phyloP scores from a whole-genome alignment of 805 yeast genomes.

The Alloascoidea africana region DNA sequence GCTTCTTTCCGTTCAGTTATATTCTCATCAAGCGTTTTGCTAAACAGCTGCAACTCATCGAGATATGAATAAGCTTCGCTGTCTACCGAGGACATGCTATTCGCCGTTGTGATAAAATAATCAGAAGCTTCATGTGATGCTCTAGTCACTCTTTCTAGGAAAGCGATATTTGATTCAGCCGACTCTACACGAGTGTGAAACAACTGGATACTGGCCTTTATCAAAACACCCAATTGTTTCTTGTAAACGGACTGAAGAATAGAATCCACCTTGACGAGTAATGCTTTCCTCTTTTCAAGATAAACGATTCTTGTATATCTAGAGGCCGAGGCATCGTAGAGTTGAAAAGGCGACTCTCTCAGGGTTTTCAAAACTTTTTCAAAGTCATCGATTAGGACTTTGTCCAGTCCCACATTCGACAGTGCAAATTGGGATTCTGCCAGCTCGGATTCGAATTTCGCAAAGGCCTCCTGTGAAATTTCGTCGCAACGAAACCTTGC shows the following conservation, averaged over 20 bases:
- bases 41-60: neutral
- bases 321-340: constrained; percentile 60
- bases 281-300: constrained; percentile 35
- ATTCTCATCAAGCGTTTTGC: constrained; percentile 11
- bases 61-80: neutral
- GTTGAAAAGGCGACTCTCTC: constrained; percentile 28
- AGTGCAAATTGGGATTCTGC: constrained; percentile 15
- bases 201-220: constrained; percentile 18
- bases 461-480: constrained; percentile 41
- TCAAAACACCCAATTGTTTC: constrained; percentile 23
- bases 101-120: neutral
- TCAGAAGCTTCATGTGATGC: neutral
- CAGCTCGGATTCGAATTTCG: constrained; percentile 24
- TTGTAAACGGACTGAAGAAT: constrained; percentile 30
- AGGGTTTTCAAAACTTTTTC: constrained; percentile 29
- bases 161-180: no score
- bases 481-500: constrained; percentile 94
- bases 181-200: no score
- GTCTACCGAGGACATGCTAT: neutral
- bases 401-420: constrained; percentile 11
- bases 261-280: constrained; percentile 32
- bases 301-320: constrained; percentile 60
- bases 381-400: constrained; percentile 15
- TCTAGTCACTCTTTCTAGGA: neutral
- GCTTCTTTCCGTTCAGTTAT: constrained; percentile 4